Conservation (phyloP, 305 asterid species). For the Fraxinus sp. region DNA sequence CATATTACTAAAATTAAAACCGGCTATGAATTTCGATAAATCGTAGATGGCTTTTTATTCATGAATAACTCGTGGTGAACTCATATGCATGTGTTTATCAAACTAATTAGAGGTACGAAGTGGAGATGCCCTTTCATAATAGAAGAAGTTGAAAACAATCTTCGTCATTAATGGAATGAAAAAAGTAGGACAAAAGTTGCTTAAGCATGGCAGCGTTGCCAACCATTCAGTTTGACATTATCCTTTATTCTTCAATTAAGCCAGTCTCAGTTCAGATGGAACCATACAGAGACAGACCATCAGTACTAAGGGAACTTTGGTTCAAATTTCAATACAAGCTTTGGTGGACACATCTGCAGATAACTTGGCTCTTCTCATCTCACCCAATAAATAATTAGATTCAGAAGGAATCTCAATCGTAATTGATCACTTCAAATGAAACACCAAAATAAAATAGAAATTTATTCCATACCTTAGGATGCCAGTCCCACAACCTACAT, state of each 20-base stretch:
- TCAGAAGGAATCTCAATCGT: neutral
- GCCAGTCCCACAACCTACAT: conserved; percentile 98
- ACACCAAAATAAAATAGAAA: neutral
- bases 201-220: neutral
- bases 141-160: neutral
- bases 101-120: neutral
- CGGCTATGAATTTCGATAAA: neutral
- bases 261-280: neutral
- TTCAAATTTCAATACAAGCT: neutral
- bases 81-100: neutral
- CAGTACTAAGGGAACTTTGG: neutral
- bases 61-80: neutral
- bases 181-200: neutral
- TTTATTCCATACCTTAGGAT: conserved; percentile 61
- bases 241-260: neutral
- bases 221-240: neutral
- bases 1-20: neutral
- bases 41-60: neutral
- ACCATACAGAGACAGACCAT: neutral
- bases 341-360: neutral
- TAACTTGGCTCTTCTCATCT: neutral
- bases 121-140: neutral
- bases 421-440: neutral
- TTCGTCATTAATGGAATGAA: neutral
- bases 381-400: neutral